Base-by-base conservation (phyloP, 1,284 basidiomycete genomes). In the Garcileccinum viscosum region DNA sequence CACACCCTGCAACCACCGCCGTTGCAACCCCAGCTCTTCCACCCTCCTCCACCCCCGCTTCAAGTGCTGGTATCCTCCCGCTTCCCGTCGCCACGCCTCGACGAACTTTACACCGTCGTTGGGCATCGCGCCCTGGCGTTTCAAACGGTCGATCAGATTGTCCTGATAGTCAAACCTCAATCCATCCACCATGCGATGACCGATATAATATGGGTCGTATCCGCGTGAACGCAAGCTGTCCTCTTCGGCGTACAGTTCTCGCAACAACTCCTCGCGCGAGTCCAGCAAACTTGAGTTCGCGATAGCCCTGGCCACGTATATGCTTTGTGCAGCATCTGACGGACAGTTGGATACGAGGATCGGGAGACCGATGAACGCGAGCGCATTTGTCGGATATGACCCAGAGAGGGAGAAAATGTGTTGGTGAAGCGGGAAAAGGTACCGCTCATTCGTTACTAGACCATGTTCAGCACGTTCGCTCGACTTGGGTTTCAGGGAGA, bases 361-460 rank as follows among this genome's bases (percentile, higher is more conserved):
- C 11, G 83, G 83, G 1, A 89, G 81, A 6, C 88, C 88, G 69
- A 89, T 80, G 77, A 89, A 89, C 15, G 85, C 81, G 27, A 89
- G 83, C 22, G 87, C 85, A 33, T 83, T 87, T 2, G 82, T 76
- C 3, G 88, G 88, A 64, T 87, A 78, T 4, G 78, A 74, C 7
- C 82, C 75, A 30, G 84, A 82, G 53, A 89, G 79, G 22, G 85
- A 85, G 73, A 90, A 84, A 40, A 89, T 83, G 75, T 89, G 87
- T 53, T 80, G 75, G 72, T 88, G 83, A 12, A 89, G 76, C 12
- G 89, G 88, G 75, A 87, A 88, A 44, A 89, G 81, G 74, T 89
- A 89, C 2, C 82, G 83, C 37, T 83, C 74, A 75, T 89, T 89
- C 42, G 82, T 86, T 22, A 83, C 82, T 42, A 89, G 82, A 9